Conservation (phyloP, 1,139 yeast genomes). For the Kazachstania sp. region DNA sequence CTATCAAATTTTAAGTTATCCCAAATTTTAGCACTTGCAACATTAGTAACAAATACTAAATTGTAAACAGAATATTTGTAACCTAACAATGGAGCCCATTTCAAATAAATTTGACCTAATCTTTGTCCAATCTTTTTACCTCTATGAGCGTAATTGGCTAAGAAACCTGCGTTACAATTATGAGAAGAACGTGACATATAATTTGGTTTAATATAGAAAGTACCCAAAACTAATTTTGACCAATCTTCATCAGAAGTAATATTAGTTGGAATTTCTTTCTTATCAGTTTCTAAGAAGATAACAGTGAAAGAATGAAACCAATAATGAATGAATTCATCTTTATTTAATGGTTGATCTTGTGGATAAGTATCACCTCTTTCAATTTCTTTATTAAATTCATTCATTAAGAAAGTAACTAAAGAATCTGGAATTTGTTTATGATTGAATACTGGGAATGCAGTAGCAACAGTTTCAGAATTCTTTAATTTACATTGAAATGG, state of each 20-base stretch:
- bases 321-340: constrained; percentile 60
- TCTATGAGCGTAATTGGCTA: constrained; percentile 48
- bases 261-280: constrained; percentile 13
- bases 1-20: constrained; percentile 65
- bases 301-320: constrained; percentile 87
- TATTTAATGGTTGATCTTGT: constrained; percentile 52
- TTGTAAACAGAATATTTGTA: constrained; percentile 76
- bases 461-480: constrained; percentile 73
- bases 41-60: constrained; percentile 65
- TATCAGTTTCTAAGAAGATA: constrained; percentile 33
- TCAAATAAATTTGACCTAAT: constrained; percentile 52
- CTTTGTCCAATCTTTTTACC: constrained; percentile 53
- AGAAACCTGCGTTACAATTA: constrained; percentile 71
- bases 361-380: constrained; percentile 81
- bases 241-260: constrained; percentile 31
- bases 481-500: constrained; percentile 56
- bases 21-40: constrained; percentile 65
- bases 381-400: constrained; percentile 75
- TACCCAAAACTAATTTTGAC: constrained; percentile 47
- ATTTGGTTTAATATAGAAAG: constrained; percentile 70
- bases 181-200: constrained; percentile 72
- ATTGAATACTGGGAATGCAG: constrained; percentile 69
- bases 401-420: constrained; percentile 60
- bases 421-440: constrained; percentile 55
- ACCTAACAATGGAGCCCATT: constrained; percentile 63